Evolutionary conservation across 192 early-diverging fungal genomes (phyloP).

Genomic region (Coemansia sp.): DNA sequence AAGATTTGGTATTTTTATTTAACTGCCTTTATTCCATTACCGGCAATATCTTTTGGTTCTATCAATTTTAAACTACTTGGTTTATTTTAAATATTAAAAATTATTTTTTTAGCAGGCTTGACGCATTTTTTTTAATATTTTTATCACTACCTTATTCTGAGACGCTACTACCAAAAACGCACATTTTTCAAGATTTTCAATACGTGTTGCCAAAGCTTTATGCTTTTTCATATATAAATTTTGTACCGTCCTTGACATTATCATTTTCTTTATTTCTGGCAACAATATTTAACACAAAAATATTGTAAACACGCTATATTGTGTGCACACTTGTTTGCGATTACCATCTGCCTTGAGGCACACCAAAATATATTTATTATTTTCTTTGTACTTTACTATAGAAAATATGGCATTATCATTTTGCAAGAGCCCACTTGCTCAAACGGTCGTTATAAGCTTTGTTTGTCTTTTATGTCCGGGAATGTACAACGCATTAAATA

Average conservation of each 20-base stretch:
- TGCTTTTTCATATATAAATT: neutral
- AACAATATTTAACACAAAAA: neutral
- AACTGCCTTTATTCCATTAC: neutral
- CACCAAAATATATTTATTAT: neutral
- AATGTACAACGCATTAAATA: slow-evolving; percentile 66
- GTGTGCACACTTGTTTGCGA: neutral
- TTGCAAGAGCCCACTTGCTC: slow-evolving; percentile 58
- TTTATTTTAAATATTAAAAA: neutral
- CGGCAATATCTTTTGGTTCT: neutral
- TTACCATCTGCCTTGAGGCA: neutral
- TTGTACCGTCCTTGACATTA: neutral
- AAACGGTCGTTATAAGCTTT: slow-evolving; percentile 64
- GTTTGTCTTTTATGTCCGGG: slow-evolving; percentile 72
- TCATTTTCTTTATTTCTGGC: neutral
- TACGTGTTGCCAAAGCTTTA: neutral
- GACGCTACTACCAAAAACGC: neutral
- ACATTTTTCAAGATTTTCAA: neutral
- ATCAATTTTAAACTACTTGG: neutral
- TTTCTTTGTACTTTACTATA: neutral
- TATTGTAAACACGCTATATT: neutral
- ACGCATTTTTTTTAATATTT: neutral
- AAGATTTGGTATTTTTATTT: neutral
- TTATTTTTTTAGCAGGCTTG: neutral
- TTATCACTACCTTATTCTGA: neutral
- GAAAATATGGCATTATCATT: neutral